Percentiles rank a stretch among this genome's conserved stretches.
Conservation (phyloP, 306 rosid species). For the Pyrus pyrifolia region DNA sequence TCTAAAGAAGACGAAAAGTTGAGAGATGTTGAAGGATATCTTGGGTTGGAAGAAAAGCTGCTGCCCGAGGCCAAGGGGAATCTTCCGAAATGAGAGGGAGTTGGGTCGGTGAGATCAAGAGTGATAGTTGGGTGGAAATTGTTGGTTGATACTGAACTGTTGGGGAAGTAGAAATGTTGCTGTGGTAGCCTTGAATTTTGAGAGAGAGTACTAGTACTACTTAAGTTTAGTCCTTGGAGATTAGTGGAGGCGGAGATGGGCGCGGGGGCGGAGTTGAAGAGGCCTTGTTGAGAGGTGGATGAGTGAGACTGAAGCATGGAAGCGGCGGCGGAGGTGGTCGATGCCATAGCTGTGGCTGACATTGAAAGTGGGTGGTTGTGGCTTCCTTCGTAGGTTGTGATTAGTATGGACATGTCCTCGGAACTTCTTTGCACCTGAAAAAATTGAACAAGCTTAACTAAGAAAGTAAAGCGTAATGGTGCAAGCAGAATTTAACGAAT, state of each 20-base stretch:
- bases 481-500: background rate
- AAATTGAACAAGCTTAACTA: background rate
- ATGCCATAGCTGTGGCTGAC: slow-evolving; percentile 68
- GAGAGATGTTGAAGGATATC: slow-evolving; percentile 24
- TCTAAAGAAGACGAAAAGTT: slow-evolving; percentile 25
- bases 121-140: slow-evolving; percentile 60
- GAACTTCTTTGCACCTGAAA: slow-evolving; percentile 70
- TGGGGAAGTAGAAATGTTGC: slow-evolving; percentile 26
- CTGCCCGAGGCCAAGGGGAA: background rate
- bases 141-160: slow-evolving; percentile 36
- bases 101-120: slow-evolving; percentile 35
- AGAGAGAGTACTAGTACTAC: background rate
- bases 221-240: slow-evolving; percentile 21
- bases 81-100: slow-evolving; percentile 18
- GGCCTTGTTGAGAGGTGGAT: slow-evolving; percentile 24
- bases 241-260: slow-evolving; percentile 19
- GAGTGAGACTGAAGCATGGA: slow-evolving; percentile 55
- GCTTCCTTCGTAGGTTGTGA: slow-evolving; percentile 68
- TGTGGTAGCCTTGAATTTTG: slow-evolving; percentile 20
- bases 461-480: background rate
- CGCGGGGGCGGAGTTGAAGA: slow-evolving; percentile 11
- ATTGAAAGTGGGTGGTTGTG: slow-evolving; percentile 62
- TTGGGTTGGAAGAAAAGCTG: slow-evolving; percentile 3
- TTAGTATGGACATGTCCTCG: slow-evolving; percentile 60
- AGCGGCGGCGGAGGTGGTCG: slow-evolving; percentile 61